Percentiles rank a stretch among this genome's conserved stretches.
Conservation (phyloP, 1,139 yeast genomes). For the Wickerhamomyces sp. region DNA sequence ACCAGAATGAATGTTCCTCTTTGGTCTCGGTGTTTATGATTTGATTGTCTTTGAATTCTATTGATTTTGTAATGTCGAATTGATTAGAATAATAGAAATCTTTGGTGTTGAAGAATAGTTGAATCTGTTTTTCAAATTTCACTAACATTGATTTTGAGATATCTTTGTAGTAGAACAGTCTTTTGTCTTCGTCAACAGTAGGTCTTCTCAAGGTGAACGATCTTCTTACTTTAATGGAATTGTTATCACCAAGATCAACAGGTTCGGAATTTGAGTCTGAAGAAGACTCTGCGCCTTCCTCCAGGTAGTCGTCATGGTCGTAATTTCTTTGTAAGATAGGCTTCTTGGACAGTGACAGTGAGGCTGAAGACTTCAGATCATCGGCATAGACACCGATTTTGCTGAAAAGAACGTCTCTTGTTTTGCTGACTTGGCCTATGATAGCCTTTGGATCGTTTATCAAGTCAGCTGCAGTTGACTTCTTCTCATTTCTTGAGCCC, state of each 20-base stretch:
- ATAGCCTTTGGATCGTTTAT: neutral
- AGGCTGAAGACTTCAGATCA: conserved; percentile 22
- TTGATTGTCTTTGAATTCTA: conserved; percentile 10
- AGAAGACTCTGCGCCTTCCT: conserved; percentile 1
- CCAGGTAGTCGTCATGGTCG: conserved; percentile 7
- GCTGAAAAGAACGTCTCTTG: conserved; percentile 19
- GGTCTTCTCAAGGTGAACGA: conserved; percentile 17
- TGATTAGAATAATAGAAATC: conserved; percentile 22
- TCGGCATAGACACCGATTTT: conserved; percentile 22
- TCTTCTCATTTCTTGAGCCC: neutral
- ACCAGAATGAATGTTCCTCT: conserved; percentile 24
- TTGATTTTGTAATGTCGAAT: conserved; percentile 15
- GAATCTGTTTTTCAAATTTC: conserved; percentile 19
- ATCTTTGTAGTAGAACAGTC: conserved; percentile 4
- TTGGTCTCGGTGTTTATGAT: conserved; percentile 4
- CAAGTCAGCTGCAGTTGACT: neutral
- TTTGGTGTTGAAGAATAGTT: conserved; percentile 12
- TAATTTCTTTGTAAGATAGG: conserved; percentile 7
- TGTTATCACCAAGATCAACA: conserved; percentile 2
- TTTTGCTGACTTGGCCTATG: conserved; percentile 8
- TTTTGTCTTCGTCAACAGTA: conserved; percentile 1
- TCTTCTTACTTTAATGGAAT: conserved; percentile 17
- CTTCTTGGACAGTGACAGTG: conserved; percentile 15
- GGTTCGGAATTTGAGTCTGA: conserved; percentile 3
- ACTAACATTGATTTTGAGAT: conserved; percentile 16